These are phyloP conservation scores for Apiospora kogelbergensis DNA, from an alignment of 2,329 filamentous ascomycete species.

Conservation along the genomic window DNA sequence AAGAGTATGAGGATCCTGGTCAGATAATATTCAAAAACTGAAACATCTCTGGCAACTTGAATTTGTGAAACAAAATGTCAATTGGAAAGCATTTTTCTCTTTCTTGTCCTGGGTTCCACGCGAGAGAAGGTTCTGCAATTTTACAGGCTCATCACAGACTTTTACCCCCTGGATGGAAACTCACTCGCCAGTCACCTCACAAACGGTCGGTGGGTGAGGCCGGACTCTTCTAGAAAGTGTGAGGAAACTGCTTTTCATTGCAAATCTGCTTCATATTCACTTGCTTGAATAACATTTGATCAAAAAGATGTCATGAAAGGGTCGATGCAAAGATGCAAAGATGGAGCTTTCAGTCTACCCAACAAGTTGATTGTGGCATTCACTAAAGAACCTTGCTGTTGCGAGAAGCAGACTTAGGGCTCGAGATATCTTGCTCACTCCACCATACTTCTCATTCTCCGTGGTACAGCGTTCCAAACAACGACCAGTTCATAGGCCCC, in stretches of 20 bases:
- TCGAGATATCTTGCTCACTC: not conserved
- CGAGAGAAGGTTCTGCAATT: not conserved
- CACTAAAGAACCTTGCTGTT: no score
- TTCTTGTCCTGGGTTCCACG: no score
- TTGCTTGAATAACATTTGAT: not conserved
- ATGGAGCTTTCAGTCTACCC: no score
- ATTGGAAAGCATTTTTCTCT: not conserved
- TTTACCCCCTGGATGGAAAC: not conserved
- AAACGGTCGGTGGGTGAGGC: not conserved
- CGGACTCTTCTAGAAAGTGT: not conserved
- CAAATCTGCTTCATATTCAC: not conserved
- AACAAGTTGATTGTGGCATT: not conserved
- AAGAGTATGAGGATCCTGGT: not conserved
- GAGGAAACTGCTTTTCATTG: not conserved
- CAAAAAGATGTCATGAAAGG: not conserved
- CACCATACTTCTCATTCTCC: not conserved
- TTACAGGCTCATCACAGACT: not conserved
- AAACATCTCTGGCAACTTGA: not conserved
- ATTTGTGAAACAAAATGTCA: not conserved
- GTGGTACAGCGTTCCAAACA: no score
- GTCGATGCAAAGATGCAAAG: no score
- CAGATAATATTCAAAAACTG: no score
- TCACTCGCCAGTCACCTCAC: not conserved
- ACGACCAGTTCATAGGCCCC: not conserved
- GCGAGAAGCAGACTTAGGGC: not conserved